Evolutionary conservation across 192 early-diverging fungal species (phyloP).

Genomic region (Backusella parvicylindrica): DNA sequence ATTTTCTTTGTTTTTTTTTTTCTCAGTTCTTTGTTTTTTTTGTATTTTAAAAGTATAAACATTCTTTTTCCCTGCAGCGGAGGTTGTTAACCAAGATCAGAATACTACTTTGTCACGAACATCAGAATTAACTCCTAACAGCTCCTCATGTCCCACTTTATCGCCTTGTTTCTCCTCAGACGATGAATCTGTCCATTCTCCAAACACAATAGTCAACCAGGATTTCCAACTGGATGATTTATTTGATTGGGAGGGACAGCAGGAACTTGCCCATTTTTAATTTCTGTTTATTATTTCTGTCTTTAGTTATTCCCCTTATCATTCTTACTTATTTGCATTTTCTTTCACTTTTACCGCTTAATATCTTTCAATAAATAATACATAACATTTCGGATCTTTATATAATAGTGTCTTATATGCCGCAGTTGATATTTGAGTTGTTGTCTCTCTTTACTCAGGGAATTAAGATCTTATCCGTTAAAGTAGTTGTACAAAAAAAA

Average conservation of each 20-base stretch:
- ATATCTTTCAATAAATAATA: conserved; percentile 6
- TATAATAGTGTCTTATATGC: not conserved
- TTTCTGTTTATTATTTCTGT: conserved; percentile 7
- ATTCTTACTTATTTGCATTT: conserved; percentile 8
- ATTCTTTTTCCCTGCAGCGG: conserved; percentile 40
- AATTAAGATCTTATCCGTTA: not conserved
- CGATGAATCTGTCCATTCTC: conserved; percentile 19
- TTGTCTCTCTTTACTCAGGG: not conserved
- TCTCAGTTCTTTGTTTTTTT: not conserved
- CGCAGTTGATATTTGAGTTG: not conserved
- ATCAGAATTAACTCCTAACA: not conserved
- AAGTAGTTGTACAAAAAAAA: not conserved
- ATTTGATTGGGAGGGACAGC: conserved; percentile 38
- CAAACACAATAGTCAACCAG: conserved; percentile 1
- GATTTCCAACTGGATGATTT: conserved; percentile 33
- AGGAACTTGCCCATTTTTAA: conserved; percentile 3
- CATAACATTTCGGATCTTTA: conserved; percentile 6
- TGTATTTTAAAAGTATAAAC: not conserved
- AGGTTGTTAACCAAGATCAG: conserved; percentile 24
- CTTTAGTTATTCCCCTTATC: not conserved
- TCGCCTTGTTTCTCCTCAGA: conserved; percentile 27
- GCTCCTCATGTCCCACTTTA: conserved; percentile 15
- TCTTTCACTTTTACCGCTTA: not conserved
- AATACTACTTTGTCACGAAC: conserved; percentile 9
- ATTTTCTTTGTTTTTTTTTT: not conserved